Conservation (phyloP, 192 early-diverging fungal genomes). For the Funneliformis mosseae region DNA sequence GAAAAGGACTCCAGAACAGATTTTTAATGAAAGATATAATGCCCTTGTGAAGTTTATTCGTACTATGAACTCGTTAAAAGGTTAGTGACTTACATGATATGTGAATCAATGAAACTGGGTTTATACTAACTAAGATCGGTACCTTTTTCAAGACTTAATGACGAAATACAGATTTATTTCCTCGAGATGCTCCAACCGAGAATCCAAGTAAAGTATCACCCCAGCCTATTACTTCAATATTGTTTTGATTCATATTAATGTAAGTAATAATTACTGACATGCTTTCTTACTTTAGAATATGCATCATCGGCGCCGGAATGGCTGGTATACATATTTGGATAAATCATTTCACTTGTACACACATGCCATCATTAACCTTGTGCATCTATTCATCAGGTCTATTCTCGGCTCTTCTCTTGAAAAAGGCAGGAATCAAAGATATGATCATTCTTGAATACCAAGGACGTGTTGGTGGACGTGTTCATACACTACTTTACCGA, state of each 20-base stretch:
- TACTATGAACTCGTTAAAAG: too few species aligned
- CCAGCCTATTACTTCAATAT: not conserved
- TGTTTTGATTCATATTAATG: not conserved
- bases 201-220: not conserved
- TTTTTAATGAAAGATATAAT: too few species aligned
- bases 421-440: constrained; percentile 37
- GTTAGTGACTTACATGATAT: not conserved
- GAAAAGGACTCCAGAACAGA: too few species aligned
- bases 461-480: constrained; percentile 33
- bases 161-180: not conserved
- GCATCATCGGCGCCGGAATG: not conserved
- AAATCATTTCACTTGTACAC: not conserved
- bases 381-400: not conserved
- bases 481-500: constrained; percentile 41
- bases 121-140: not conserved
- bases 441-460: constrained; percentile 37
- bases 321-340: not conserved
- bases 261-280: not conserved
- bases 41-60: too few species aligned
- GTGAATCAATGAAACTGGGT: not conserved
- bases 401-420: constrained; percentile 33
- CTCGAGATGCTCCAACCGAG: not conserved
- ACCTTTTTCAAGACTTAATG: not conserved
- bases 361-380: not conserved
- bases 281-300: not conserved